Evolutionary conservation across 352 stramenopile genomes (phyloP).

Genomic region (Globisporangium cylindrosporum): DNA sequence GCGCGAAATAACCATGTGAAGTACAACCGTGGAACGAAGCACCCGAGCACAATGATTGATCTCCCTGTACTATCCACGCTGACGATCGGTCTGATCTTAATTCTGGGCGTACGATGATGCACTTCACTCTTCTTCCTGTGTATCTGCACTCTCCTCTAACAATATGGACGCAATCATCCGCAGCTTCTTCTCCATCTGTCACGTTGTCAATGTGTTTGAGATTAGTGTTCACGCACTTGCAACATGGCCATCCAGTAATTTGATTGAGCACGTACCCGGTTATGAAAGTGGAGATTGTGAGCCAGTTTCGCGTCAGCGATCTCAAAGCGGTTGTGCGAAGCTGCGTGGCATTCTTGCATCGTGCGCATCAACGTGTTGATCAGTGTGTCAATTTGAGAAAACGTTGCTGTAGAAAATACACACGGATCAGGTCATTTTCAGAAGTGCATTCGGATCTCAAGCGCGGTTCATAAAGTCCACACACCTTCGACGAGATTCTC

Average conservation of each 20-base stretch:
- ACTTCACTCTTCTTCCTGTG: constrained; percentile 9
- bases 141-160: constrained; percentile 1
- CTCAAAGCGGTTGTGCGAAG: constrained; percentile 8
- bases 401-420: constrained; percentile 1
- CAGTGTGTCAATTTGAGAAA: constrained; percentile 7
- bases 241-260: not conserved
- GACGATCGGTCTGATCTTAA: not conserved
- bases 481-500: constrained; percentile 9
- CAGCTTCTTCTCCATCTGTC: constrained; percentile 15
- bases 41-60: not conserved
- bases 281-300: constrained; percentile 6
- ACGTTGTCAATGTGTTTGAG: not conserved
- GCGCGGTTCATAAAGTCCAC: not conserved
- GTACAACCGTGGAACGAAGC: not conserved
- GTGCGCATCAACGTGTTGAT: constrained; percentile 7
- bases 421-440: not conserved
- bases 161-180: constrained; percentile 10
- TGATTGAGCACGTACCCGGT: constrained; percentile 5
- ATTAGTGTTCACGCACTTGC: not conserved
- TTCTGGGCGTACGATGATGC: not conserved
- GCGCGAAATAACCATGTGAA: not conserved
- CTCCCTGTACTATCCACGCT: not conserved
- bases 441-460: not conserved
- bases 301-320: constrained; percentile 8
- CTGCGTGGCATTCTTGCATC: constrained; percentile 4